phyloP scores from a whole-genome alignment of 2,329 filamentous ascomycete species.

The Cytospora paraplurivora region DNA sequence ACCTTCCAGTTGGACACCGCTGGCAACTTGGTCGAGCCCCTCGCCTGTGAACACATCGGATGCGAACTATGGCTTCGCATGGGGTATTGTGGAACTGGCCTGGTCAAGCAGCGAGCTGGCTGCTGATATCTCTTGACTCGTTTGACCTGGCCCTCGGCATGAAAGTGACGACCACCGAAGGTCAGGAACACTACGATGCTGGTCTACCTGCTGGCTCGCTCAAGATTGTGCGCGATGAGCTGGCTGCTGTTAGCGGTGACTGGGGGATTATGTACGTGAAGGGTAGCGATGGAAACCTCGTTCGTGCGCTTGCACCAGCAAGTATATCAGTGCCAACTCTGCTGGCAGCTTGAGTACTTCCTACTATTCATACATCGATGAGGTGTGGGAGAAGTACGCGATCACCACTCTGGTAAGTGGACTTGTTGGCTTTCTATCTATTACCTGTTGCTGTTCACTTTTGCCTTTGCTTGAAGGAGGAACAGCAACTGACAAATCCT shows the following conservation, averaged over 20 bases:
- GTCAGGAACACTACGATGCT: conserved; percentile 4
- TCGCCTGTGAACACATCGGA: conserved; percentile 65
- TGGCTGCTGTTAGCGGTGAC: conserved; percentile 41
- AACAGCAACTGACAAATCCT: neutral
- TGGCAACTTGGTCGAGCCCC: conserved; percentile 67
- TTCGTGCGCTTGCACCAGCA: conserved; percentile 51
- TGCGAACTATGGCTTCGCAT: conserved; percentile 50
- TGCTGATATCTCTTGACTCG: conserved; percentile 54
- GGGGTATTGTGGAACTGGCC: conserved; percentile 55
- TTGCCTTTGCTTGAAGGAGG: conserved; percentile 35
- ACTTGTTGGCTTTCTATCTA: neutral
- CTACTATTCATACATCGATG: conserved; percentile 48
- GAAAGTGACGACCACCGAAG: conserved; percentile 38
- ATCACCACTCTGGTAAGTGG: conserved; percentile 11
- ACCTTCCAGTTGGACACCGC: conserved; percentile 66
- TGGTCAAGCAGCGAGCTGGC: conserved; percentile 45
- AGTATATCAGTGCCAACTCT: conserved; percentile 39
- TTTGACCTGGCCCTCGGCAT: conserved; percentile 55
- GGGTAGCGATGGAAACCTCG: conserved; percentile 38
- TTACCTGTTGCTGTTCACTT: conserved; percentile 13
- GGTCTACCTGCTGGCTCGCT: conserved; percentile 16
- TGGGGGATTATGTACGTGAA: conserved; percentile 51
- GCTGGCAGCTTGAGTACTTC: conserved; percentile 36
- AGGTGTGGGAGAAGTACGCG: conserved; percentile 49
- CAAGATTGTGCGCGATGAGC: conserved; percentile 33